Percentiles rank a stretch among this genome's conserved stretches.
phyloP scores from a whole-genome alignment of 31 red algal species.

The Porphyra umbilicalis region DNA sequence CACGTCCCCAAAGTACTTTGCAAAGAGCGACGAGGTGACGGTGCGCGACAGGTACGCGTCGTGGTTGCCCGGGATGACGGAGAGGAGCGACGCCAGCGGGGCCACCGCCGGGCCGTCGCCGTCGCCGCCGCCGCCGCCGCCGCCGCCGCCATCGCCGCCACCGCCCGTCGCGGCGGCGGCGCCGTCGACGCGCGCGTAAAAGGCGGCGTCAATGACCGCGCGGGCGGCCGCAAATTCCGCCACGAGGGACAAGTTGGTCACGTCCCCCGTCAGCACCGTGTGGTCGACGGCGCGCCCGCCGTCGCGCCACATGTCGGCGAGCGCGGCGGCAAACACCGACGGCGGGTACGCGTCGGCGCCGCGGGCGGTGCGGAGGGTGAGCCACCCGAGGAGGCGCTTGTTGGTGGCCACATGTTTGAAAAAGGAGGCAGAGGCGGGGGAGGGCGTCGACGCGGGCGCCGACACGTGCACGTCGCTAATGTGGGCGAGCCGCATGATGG shows the following conservation, averaged over 20 bases:
- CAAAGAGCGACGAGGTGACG: constrained; percentile 3
- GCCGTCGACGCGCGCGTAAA: not conserved
- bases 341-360: constrained; percentile 6
- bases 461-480: not conserved
- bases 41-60: constrained; percentile 11
- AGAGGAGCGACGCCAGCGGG: constrained; percentile 2
- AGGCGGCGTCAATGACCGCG: not conserved
- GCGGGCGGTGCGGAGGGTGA: constrained; percentile 1
- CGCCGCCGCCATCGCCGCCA: not conserved
- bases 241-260: constrained; percentile 27
- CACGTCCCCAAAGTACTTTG: constrained; percentile 24
- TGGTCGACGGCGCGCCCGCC: not conserved
- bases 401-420: not conserved
- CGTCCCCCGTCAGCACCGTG: constrained; percentile 23
- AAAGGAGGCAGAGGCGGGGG: not conserved
- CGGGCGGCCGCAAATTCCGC: constrained; percentile 17
- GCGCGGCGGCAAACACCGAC: not conserved
- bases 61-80: constrained; percentile 33
- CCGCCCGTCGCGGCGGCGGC: not conserved
- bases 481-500: not conserved
- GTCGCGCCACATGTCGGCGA: constrained; percentile 13
- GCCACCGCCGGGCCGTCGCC: not conserved
- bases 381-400: not conserved
- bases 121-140: not conserved
- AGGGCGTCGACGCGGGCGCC: not conserved